phyloP scores from a whole-genome alignment of 208 protist species.

The Crithidia sp. region DNA sequence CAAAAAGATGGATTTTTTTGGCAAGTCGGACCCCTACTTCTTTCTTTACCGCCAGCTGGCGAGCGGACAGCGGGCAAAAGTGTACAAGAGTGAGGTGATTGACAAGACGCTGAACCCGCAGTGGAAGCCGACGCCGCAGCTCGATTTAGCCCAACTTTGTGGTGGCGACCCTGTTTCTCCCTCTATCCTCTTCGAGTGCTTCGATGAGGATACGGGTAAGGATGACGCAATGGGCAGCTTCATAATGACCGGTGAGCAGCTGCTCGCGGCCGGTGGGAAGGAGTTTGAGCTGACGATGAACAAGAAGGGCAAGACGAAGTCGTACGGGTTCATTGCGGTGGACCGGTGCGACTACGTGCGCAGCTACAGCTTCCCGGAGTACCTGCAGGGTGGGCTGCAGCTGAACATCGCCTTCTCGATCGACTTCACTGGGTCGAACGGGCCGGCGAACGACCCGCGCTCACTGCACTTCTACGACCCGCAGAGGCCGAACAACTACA shows the following conservation, averaged over 20 bases:
- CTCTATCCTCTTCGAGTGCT: constrained; percentile 38
- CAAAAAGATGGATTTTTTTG: constrained; percentile 49
- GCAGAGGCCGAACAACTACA: constrained; percentile 41
- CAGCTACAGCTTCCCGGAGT: constrained; percentile 60
- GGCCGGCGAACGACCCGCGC: constrained; percentile 40
- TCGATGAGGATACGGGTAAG: constrained; percentile 19
- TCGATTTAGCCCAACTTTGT: constrained; percentile 38
- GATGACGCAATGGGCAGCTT: constrained; percentile 36
- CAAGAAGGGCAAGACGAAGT: constrained; percentile 38
- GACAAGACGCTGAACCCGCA: constrained; percentile 43
- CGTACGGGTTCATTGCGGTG: constrained; percentile 38
- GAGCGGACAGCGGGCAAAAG: constrained; percentile 6
- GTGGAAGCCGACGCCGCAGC: constrained; percentile 33
- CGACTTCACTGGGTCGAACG: constrained; percentile 81
- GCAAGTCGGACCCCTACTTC: constrained; percentile 44
- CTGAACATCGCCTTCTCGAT: constrained; percentile 75
- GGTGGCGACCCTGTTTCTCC: constrained; percentile 26
- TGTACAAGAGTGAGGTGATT: constrained; percentile 41
- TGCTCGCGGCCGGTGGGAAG: constrained; percentile 7
- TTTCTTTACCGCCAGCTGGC: constrained; percentile 29
- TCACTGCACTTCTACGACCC: constrained; percentile 68
- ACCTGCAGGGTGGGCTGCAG: constrained; percentile 50
- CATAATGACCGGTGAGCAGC: constrained; percentile 27
- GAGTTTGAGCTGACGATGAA: constrained; percentile 29
- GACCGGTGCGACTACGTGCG: constrained; percentile 18